Conservation (phyloP, 2,329 filamentous ascomycete species). For the Pseudopyrenochaeta lycopersici region DNA sequence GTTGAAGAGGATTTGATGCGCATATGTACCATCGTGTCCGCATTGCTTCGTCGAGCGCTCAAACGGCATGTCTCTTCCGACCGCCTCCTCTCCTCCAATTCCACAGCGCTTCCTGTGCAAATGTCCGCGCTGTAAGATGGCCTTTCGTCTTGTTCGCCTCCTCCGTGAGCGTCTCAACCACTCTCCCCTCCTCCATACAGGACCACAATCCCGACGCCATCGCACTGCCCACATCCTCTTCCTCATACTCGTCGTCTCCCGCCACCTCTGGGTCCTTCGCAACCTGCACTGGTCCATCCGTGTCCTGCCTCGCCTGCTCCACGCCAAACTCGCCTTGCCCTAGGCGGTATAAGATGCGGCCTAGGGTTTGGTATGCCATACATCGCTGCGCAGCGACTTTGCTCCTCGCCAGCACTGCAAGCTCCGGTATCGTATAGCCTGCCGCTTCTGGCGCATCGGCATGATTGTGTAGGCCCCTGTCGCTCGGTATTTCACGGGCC, state of each 20-base stretch:
- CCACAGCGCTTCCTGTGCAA: constrained; percentile 91
- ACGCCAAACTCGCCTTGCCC: constrained; percentile 76
- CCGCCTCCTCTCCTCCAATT: constrained; percentile 78
- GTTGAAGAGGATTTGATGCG: too few species aligned
- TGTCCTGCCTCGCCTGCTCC: constrained; percentile 51
- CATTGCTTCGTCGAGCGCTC: constrained; percentile 4
- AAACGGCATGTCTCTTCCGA: constrained; percentile 64
- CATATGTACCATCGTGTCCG: too few species aligned
- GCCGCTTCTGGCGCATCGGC: constrained; percentile 91
- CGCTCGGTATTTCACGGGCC: constrained; percentile 76
- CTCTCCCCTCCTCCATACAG: constrained; percentile 76
- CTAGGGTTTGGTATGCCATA: constrained; percentile 89
- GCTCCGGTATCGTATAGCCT: constrained; percentile 89
- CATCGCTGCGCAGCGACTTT: constrained; percentile 87
- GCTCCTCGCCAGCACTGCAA: constrained; percentile 81
- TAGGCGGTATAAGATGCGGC: constrained; percentile 82
- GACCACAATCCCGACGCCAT: constrained; percentile 82
- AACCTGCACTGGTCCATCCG: constrained; percentile 58
- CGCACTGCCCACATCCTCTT: constrained; percentile 51
- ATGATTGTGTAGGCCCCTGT: constrained; percentile 90
- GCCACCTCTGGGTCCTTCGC: constrained; percentile 51
- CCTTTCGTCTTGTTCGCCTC: constrained; percentile 74
- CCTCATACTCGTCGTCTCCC: constrained; percentile 38
- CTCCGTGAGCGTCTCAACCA: constrained; percentile 78
- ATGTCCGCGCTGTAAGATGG: constrained; percentile 82